phyloP scores from a whole-genome alignment of 1,284 basidiomycete species.

The Vanrija sp. region DNA sequence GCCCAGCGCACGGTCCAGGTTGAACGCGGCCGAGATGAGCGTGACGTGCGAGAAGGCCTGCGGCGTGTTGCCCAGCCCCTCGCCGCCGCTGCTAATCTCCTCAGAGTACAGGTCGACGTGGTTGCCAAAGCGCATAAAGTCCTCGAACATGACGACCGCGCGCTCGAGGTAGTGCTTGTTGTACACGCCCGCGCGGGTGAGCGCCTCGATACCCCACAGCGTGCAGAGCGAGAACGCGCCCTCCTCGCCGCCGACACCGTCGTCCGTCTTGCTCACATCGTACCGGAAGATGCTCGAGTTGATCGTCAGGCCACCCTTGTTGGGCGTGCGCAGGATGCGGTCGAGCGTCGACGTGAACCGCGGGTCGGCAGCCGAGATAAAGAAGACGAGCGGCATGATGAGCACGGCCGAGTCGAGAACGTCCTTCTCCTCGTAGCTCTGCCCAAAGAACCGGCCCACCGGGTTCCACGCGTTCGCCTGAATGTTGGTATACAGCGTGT shows the following conservation, averaged over 20 bases:
- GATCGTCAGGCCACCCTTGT: constrained; percentile 79
- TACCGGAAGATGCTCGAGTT: constrained; percentile 58
- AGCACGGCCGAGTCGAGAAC: constrained; percentile 50
- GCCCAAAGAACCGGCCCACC: constrained; percentile 42
- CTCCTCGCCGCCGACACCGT: constrained; percentile 89
- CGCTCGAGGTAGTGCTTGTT: constrained; percentile 59
- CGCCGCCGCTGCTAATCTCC: constrained; percentile 50
- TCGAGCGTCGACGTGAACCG: constrained; percentile 77
- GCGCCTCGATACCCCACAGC: constrained; percentile 71
- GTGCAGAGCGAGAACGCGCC: constrained; percentile 56
- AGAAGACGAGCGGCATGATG: constrained; percentile 60
- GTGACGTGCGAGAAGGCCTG: constrained; percentile 49
- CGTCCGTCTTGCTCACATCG: constrained; percentile 74
- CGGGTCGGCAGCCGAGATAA: constrained; percentile 74
- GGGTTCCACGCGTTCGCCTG: constrained; percentile 60
- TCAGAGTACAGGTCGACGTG: constrained; percentile 82
- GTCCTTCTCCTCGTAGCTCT: constrained; percentile 52
- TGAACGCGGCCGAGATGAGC: constrained; percentile 48
- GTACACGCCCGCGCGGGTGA: constrained; percentile 76
- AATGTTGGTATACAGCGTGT: constrained; percentile 69
- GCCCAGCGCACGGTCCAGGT: constrained; percentile 43
- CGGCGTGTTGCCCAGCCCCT: constrained; percentile 47
- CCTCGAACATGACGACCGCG: constrained; percentile 43
- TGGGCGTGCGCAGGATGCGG: constrained; percentile 64
- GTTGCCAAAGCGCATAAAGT: constrained; percentile 63